Base-by-base conservation (phyloP, 2,329 filamentous ascomycete genomes). In the Boeremia lycopersici region DNA sequence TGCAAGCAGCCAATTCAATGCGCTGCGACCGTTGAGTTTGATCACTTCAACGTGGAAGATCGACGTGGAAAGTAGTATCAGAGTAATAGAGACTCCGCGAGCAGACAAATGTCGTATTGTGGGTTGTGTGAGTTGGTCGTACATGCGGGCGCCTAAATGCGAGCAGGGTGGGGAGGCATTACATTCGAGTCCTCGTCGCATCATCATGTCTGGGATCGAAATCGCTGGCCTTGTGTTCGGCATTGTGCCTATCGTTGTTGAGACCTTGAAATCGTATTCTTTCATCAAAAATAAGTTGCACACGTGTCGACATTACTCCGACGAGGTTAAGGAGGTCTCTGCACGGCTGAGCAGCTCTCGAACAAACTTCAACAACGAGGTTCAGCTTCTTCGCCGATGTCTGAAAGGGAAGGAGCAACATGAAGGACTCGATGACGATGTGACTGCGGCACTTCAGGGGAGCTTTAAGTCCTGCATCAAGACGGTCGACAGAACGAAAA, bases 321-420 rank as follows among this genome's bases (percentile, higher is more conserved):
- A 45, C 7, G 42, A 35, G 9, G 31, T 45, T 10, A 31, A 45
- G 19, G 42, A 36, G 28, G 30, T 45, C 2, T 31, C 31, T 28
- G 30, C 42, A 28, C 35, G 42, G 19, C n/a, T 45, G 7, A 15
- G 11, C 13, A 36, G 42, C n/a, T 23, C 31, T 23, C 42, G 31
- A 10, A 19, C 31, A 11, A 45, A 45, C n/a, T 45, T 45, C 42
- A 45, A 45, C 31, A 45, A 45, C 42, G 31, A 45, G 13, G 25
- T 45, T 6, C 42, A 45, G 23, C 31, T 45, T 6, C n/a, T 45
- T 4, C 31, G 42, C 13, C 42, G 19, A 26, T 45, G 31, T 9
- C 19, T 45, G 31, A 35, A 23, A 11, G 11, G 10, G 6, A 29
- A 45, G 7, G 19, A n/a, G 19, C 31, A 10, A 6, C 8, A 6